Evolutionary conservation across 2,329 filamentous ascomycete genomes (phyloP), one percentile per base, ranked within the genome.

Genomic region (Xylaria sp.): DNA sequence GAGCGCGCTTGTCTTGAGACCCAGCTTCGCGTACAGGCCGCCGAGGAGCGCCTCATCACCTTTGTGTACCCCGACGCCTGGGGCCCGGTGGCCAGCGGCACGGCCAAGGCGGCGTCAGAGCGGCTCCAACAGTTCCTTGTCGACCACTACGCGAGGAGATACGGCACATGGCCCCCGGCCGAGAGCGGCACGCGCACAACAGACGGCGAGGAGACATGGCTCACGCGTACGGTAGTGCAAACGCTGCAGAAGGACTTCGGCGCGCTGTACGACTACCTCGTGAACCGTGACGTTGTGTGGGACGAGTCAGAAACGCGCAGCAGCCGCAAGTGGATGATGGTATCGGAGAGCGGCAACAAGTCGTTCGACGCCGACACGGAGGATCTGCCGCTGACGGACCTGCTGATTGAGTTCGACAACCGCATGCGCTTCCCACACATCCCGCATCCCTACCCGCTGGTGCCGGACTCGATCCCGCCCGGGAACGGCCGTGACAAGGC

Each of bases 231-330:
- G 3, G 72, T 90, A 17, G 81, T 81, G 1, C 79, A 82, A 47
- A 78, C 78, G 2, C 72, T 91, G n/a, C 86, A 89, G 65, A 79
- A 78, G 31, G 89, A 91, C 66, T 90, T 91, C 68, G 85, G 86
- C 2, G 84, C 86, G 0, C 76, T 91, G 1, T 91, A 91, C 68
- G 88, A 91, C 68, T 90, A 89, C 64, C 77, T 91, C 1, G 88
- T 91, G 15, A 85, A 91, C 72, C 82, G 87, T 4, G 85, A 90
- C 47, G 82, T 90, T 4, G 72, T 83, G 0, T 91, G 88, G 87
- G 87, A 89, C 57, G 82, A 82, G 19, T 83, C 82, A 0, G 87
- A 89, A 69, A 85, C 85, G 48, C 79, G 85, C 0, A 82, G 83
- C 3, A 83, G 83, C 17, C 83, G 86, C 40, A 89, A 89, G 70